phyloP scores from a whole-genome alignment of 192 early-diverging fungal species.

The Umbelopsis sp. region DNA sequence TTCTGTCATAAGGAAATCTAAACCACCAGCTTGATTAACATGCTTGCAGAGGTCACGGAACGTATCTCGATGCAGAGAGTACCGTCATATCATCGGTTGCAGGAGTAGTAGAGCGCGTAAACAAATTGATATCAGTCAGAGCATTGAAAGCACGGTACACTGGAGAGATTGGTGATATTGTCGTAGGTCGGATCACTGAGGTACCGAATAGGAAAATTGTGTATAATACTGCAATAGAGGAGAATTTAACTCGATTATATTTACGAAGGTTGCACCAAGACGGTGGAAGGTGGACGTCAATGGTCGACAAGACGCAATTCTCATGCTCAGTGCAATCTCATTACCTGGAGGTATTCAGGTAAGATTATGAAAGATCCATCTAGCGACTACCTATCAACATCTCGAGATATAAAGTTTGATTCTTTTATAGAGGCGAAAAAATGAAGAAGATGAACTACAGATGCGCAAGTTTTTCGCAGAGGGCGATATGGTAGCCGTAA shows the following conservation, averaged over 20 bases:
- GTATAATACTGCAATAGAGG: background rate
- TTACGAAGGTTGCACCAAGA: slow-evolving; percentile 68
- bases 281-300: slow-evolving; percentile 96
- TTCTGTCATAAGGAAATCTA: background rate
- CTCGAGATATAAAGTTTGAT: background rate
- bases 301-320: slow-evolving; percentile 81
- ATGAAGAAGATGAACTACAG: slow-evolving; percentile 94
- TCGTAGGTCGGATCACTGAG: slow-evolving; percentile 94
- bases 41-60: slow-evolving; percentile 77
- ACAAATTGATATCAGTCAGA: slow-evolving; percentile 92
- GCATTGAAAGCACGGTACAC: slow-evolving; percentile 87
- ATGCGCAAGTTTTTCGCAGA: slow-evolving; percentile 96
- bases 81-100: slow-evolving; percentile 84
- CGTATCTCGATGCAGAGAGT: slow-evolving; percentile 67
- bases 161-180: slow-evolving; percentile 96
- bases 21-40: background rate
- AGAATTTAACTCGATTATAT: background rate
- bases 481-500: slow-evolving; percentile 89
- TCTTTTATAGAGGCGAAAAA: slow-evolving; percentile 74
- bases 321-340: slow-evolving; percentile 89
- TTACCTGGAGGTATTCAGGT: slow-evolving; percentile 94
- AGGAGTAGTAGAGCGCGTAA: slow-evolving; percentile 91
- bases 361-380: background rate
- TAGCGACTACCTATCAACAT: background rate
- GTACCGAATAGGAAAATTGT: slow-evolving; percentile 25